Percentiles rank a stretch among this genome's conserved stretches.
Conservation (phyloP, 352 stramenopile species). For the Phytophthora sansomeana region DNA sequence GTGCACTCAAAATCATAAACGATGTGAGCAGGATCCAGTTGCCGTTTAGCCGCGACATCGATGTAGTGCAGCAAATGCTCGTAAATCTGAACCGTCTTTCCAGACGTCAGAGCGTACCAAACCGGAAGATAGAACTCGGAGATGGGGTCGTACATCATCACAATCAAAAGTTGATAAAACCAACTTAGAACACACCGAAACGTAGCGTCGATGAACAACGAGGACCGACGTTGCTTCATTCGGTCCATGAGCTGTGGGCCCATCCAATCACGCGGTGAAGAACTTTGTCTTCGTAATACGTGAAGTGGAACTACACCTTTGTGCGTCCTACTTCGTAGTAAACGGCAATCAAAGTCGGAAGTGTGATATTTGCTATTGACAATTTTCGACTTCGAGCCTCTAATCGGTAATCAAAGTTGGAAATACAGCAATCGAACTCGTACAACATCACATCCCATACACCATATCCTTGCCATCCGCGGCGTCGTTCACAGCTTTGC, state of each 20-base stretch:
- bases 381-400: no score
- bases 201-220: slow-evolving; percentile 9
- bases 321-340: no score
- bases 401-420: no score
- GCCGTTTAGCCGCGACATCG: not conserved
- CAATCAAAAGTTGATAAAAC: slow-evolving; percentile 17
- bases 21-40: not conserved
- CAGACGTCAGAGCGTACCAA: not conserved
- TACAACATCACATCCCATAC: no score
- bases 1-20: slow-evolving; percentile 14
- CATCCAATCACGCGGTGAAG: no score
- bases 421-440: no score
- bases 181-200: slow-evolving; percentile 10
- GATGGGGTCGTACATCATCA: slow-evolving; percentile 20
- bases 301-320: no score
- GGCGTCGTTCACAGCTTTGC: no score
- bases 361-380: no score
- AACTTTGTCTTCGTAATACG: no score
- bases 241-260: not conserved
- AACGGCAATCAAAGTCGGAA: no score
- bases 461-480: no score
- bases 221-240: not conserved
- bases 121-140: slow-evolving; percentile 9
- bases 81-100: not conserved
- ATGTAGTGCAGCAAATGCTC: not conserved